phyloP scores from a whole-genome alignment of 2,329 filamentous ascomycete species.

The Claviceps purpurea region DNA sequence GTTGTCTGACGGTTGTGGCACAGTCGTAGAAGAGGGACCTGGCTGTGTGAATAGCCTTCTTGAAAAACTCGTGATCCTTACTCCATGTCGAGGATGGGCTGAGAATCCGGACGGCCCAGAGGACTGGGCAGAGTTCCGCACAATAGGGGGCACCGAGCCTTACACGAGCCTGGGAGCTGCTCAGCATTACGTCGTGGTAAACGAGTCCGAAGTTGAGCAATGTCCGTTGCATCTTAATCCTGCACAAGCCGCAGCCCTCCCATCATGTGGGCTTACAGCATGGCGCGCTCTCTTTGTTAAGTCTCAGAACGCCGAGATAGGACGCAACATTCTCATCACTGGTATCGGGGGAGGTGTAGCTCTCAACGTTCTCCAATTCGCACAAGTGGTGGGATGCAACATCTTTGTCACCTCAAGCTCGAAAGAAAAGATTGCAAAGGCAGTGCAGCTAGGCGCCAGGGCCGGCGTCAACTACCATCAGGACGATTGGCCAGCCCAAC shows the following conservation, averaged over 20 bases:
- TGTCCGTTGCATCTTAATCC: slow-evolving; percentile 59
- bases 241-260: slow-evolving; percentile 69
- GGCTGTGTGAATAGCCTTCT: slow-evolving; percentile 21
- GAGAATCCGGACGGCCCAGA: slow-evolving; percentile 62
- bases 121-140: slow-evolving; percentile 31
- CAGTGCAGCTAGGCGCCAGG: slow-evolving; percentile 56
- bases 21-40: slow-evolving; percentile 52
- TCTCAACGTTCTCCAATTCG: slow-evolving; percentile 68
- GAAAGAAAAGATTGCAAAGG: slow-evolving; percentile 60
- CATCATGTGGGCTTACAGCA: slow-evolving; percentile 72
- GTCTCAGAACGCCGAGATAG: slow-evolving; percentile 41
- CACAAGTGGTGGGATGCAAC: slow-evolving; percentile 56
- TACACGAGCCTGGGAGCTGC: slow-evolving; percentile 20
- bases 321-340: slow-evolving; percentile 70
- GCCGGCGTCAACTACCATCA: slow-evolving; percentile 74
- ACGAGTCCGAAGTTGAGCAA: slow-evolving; percentile 59
- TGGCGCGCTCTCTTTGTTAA: slow-evolving; percentile 81
- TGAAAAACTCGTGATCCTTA: slow-evolving; percentile 61
- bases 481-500: slow-evolving; percentile 66
- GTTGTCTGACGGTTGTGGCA: slow-evolving; percentile 69
- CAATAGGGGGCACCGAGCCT: slow-evolving; percentile 53
- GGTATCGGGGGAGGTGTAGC: slow-evolving; percentile 91
- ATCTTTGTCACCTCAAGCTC: slow-evolving; percentile 74
- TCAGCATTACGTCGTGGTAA: slow-evolving; percentile 58
- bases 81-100: slow-evolving; percentile 68